Evolutionary conservation across 495 filamentous ascomycete species (phyloP).

Genomic region (Rhypophila decipiens): DNA sequence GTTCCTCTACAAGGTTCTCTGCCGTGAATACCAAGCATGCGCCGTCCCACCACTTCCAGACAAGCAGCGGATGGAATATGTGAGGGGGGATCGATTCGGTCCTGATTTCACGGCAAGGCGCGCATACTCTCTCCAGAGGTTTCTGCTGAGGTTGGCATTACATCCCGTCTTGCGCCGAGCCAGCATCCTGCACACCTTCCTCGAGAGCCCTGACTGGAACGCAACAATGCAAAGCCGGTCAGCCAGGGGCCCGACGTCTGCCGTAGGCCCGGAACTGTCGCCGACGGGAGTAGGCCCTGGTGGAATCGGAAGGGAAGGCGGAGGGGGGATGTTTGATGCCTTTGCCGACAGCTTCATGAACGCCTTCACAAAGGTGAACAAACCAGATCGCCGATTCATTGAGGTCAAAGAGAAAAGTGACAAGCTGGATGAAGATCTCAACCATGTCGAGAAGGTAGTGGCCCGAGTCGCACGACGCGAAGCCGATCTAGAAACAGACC

Average conservation of each 20-base stretch:
- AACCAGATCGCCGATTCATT: conserved; percentile 89
- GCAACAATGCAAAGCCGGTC: conserved; percentile 79
- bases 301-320: conserved; percentile 24
- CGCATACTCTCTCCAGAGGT: conserved; percentile 85
- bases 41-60: conserved; percentile 94
- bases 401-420: conserved; percentile 89
- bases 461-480: conserved; percentile 83
- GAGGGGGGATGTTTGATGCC: conserved; percentile 75
- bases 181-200: conserved; percentile 73
- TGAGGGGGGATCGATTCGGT: conserved; percentile 91
- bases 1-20: conserved; percentile 88
- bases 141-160: conserved; percentile 76
- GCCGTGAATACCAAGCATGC: conserved; percentile 77
- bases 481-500: conserved; percentile 81
- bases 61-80: conserved; percentile 98
- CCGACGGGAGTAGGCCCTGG: not conserved
- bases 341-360: conserved; percentile 97
- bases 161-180: conserved; percentile 88
- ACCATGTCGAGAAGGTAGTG: conserved; percentile 88
- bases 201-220: conserved; percentile 94
- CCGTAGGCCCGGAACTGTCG: not conserved
- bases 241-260: conserved; percentile 50
- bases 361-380: conserved; percentile 92
- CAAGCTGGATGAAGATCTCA: conserved; percentile 91
- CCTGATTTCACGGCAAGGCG: conserved; percentile 87